Conservation (phyloP, 129 eudicot genomes). For the Scalesia atractyloides region DNA sequence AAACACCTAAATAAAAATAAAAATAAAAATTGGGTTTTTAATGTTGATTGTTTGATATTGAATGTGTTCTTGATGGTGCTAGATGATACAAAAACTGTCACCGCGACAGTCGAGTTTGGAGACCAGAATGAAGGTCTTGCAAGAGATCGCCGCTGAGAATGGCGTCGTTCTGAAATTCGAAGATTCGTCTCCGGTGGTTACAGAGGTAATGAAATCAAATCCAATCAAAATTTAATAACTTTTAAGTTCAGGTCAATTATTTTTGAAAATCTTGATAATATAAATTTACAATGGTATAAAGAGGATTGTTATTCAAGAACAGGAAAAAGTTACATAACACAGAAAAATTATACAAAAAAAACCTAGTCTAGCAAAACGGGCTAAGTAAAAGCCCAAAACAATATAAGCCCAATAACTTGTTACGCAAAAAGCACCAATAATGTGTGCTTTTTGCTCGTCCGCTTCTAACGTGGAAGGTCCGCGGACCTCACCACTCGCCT, state of each 20-base stretch:
- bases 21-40: neutral
- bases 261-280: neutral
- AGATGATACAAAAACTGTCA: conserved; percentile 78
- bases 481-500: no score
- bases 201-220: conserved; percentile 5
- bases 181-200: conserved; percentile 29
- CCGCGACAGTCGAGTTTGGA: conserved; percentile 60
- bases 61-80: conserved; percentile 8
- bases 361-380: no score
- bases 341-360: no score
- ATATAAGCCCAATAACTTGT: no score
- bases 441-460: no score
- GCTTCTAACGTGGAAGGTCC: no score
- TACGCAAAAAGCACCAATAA: no score
- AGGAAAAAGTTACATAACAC: no score
- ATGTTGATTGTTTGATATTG: neutral
- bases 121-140: conserved; percentile 58
- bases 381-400: no score
- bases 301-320: no score
- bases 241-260: neutral
- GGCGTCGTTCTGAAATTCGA: conserved; percentile 51
- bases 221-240: neutral
- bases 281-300: no score
- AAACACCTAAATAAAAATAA: no score
- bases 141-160: conserved; percentile 67